Conservation (phyloP, 495 filamentous ascomycete species). For the Penicillium ucsense region DNA sequence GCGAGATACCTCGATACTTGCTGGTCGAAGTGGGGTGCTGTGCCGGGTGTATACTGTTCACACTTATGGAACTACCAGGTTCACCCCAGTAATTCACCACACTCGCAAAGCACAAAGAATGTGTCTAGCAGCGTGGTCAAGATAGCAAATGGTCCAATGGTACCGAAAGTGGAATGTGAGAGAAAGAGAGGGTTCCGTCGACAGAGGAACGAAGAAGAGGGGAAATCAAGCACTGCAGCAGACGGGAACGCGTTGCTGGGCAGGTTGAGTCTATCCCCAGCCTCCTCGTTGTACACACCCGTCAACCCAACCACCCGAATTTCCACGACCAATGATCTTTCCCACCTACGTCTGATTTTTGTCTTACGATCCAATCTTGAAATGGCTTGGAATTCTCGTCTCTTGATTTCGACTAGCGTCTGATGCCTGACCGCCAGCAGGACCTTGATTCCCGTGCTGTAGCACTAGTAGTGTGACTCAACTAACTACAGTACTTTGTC, state of each 20-base stretch:
- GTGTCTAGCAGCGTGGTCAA: not conserved
- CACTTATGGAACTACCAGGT: no score
- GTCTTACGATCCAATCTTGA: no score
- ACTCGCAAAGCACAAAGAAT: slow-evolving; percentile 1
- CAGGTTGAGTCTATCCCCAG: slow-evolving; percentile 16
- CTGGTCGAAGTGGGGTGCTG: not conserved
- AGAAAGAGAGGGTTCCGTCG: slow-evolving; percentile 9
- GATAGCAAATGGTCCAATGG: not conserved
- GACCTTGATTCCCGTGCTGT: no score
- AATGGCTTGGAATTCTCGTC: no score
- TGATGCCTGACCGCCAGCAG: no score
- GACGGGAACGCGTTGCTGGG: slow-evolving; percentile 3
- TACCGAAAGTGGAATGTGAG: slow-evolving; percentile 1
- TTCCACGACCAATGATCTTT: slow-evolving; percentile 15
- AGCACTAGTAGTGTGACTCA: no score
- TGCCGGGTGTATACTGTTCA: slow-evolving; percentile 1
- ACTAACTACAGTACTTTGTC: no score
- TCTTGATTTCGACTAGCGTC: no score
- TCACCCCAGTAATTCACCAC: no score
- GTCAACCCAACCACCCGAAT: slow-evolving; percentile 39
- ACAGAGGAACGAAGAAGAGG: slow-evolving; percentile 5
- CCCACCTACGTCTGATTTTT: not conserved
- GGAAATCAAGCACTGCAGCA: not conserved
- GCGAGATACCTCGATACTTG: not conserved
- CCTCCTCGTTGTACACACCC: slow-evolving; percentile 16